Conservation (phyloP, 2,329 filamentous ascomycete genomes). For the Epichloe gansuensis region DNA sequence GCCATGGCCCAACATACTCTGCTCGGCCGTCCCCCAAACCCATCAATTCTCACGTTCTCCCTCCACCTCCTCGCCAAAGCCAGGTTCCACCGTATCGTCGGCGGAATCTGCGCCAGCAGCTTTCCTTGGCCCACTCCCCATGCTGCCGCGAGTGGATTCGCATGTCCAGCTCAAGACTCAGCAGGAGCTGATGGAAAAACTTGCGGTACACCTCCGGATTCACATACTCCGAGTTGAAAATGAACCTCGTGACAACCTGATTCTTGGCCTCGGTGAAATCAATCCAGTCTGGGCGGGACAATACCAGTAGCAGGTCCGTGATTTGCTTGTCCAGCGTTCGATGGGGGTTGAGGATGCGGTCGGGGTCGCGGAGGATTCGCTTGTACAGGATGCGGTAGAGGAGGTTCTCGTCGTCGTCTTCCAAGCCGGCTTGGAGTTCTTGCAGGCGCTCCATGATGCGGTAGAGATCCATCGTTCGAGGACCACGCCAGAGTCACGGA, state of each 20-base stretch:
- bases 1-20: slow-evolving; percentile 26
- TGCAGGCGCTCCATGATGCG: slow-evolving; percentile 47
- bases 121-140: slow-evolving; percentile 52
- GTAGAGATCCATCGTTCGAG: slow-evolving; percentile 48
- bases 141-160: slow-evolving; percentile 54
- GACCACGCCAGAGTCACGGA: slow-evolving; percentile 44
- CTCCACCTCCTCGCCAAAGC: slow-evolving; percentile 64
- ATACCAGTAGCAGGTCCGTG: slow-evolving; percentile 55
- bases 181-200: slow-evolving; percentile 67
- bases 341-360: slow-evolving; percentile 48
- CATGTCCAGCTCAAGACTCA: slow-evolving; percentile 59
- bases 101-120: slow-evolving; percentile 52
- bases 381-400: slow-evolving; percentile 55
- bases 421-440: slow-evolving; percentile 43
- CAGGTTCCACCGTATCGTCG: slow-evolving; percentile 59
- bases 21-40: slow-evolving; percentile 40
- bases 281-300: slow-evolving; percentile 60
- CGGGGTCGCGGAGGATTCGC: slow-evolving; percentile 55
- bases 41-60: slow-evolving; percentile 56
- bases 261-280: slow-evolving; percentile 60
- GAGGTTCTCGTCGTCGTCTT: slow-evolving; percentile 44
- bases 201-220: slow-evolving; percentile 47
- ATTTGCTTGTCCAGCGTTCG: slow-evolving; percentile 59
- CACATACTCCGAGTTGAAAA: slow-evolving; percentile 46
- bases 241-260: slow-evolving; percentile 62